Percentiles rank a stretch among this genome's conserved stretches.
These are phyloP conservation scores for Echria macrotheca DNA, from an alignment of 495 filamentous ascomycete genomes.

Conservation along the genomic window DNA sequence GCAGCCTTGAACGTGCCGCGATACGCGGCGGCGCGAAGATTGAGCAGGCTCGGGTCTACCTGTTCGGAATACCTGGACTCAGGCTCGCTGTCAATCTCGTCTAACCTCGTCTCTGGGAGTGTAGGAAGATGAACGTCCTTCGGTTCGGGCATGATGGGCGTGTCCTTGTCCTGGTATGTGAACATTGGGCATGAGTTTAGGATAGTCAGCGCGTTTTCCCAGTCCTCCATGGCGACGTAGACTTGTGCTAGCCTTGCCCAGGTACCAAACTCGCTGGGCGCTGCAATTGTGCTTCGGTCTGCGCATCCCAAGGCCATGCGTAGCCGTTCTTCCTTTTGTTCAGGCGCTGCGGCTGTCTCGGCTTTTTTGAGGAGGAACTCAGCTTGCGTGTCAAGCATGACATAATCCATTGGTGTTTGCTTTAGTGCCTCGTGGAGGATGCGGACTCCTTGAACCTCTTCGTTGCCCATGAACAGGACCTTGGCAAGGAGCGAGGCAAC, in stretches of 20 bases:
- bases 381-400: constrained; percentile 88
- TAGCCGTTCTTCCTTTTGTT: constrained; percentile 53
- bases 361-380: constrained; percentile 89
- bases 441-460: constrained; percentile 90
- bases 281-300: constrained; percentile 86
- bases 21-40: constrained; percentile 80
- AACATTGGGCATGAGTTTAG: constrained; percentile 99
- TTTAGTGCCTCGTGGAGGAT: constrained; percentile 82
- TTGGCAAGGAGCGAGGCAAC: constrained; percentile 87
- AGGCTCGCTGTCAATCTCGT: constrained; percentile 88
- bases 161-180: constrained; percentile 96
- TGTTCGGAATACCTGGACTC: constrained; percentile 74
- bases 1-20: constrained; percentile 93
- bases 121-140: constrained; percentile 80
- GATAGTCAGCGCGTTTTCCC: constrained; percentile 87
- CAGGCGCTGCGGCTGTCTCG: constrained; percentile 36
- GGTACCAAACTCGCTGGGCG: constrained; percentile 93
- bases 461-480: constrained; percentile 86
- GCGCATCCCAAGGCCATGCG: constrained; percentile 86
- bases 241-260: constrained; percentile 93
- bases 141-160: constrained; percentile 88
- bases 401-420: constrained; percentile 92
- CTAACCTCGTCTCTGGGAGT: constrained; percentile 81
- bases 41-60: constrained; percentile 80
- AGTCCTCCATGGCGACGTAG: constrained; percentile 86